A percentile compares a stretch with the other conserved stretches of the same genome.
These are phyloP conservation scores for Adansonia grandidieri DNA, from an alignment of 441 rosid genomes.

Conservation along the genomic window DNA sequence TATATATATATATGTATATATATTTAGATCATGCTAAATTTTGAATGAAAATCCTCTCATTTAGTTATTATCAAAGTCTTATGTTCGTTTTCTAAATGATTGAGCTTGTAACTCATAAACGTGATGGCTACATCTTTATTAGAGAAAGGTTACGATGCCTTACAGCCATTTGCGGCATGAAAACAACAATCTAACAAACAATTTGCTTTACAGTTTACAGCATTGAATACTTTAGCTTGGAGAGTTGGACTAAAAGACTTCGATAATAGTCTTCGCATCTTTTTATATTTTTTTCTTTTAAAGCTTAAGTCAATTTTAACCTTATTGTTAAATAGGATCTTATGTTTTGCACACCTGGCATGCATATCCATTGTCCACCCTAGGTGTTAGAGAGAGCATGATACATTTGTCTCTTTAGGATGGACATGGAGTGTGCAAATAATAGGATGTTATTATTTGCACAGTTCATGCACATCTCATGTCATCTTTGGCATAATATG, in stretches of 20 bases:
- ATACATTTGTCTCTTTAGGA: background rate
- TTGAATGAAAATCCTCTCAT: slow-evolving; percentile 14
- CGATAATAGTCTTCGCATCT: too few species aligned
- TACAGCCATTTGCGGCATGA: background rate
- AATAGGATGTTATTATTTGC: too few species aligned
- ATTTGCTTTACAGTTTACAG: background rate
- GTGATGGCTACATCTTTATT: background rate
- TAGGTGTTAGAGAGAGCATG: background rate
- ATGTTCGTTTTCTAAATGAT: background rate
- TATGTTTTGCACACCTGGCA: background rate
- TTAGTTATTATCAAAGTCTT: background rate
- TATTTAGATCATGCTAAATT: background rate
- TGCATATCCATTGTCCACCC: background rate
- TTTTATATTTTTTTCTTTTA: too few species aligned
- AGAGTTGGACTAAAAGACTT: too few species aligned
- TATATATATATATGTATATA: too few species aligned
- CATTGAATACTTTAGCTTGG: too few species aligned
- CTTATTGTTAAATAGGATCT: background rate
- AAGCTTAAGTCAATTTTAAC: background rate
- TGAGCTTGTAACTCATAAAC: background rate
- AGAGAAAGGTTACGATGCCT: background rate
- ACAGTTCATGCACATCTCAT: too few species aligned
- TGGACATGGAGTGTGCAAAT: background rate
- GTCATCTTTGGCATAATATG: too few species aligned
- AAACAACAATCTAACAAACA: background rate